Percentiles rank a stretch among this genome's conserved stretches.
Evolutionary conservation across 2,329 filamentous ascomycete species (phyloP).

Genomic region (Cordyceps militaris): DNA sequence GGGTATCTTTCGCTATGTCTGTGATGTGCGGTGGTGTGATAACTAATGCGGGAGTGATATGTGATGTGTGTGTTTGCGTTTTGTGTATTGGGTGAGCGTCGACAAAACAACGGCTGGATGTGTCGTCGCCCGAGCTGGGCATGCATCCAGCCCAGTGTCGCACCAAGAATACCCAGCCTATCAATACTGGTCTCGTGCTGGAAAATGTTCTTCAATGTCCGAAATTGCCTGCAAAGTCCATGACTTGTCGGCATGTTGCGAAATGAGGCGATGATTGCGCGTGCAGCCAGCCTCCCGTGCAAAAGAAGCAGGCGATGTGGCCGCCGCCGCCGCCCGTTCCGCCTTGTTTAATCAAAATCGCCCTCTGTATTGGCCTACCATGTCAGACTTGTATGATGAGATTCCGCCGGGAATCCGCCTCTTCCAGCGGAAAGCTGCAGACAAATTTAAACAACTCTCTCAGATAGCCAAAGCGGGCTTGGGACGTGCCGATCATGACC

Average conservation of each 20-base stretch:
- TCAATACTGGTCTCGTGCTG: neutral
- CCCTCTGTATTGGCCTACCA: neutral
- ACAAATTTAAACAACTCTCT: constrained; percentile 76
- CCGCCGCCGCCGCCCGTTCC: neutral
- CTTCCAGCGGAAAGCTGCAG: constrained; percentile 77
- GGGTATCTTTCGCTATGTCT: constrained; percentile 5
- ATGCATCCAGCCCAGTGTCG: neutral
- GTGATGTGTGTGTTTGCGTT: neutral
- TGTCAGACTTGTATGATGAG: constrained; percentile 51
- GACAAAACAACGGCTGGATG: neutral
- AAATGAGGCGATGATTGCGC: neutral
- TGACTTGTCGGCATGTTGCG: neutral
- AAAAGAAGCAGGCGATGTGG: neutral
- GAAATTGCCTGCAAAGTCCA: neutral
- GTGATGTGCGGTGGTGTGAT: neutral
- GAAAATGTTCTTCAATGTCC: neutral
- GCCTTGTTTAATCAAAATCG: neutral
- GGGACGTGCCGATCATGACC: constrained; percentile 61
- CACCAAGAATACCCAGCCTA: neutral
- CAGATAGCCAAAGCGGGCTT: constrained; percentile 68
- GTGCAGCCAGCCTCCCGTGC: neutral
- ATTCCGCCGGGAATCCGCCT: constrained; percentile 61
- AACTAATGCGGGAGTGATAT: neutral
- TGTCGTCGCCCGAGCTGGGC: too few relatives aligned
- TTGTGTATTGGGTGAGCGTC: neutral